Evolutionary conservation across 2,329 filamentous ascomycete species (phyloP), one percentile per base, ranked within the genome.

Genomic region (Xylariaceae sp.): DNA sequence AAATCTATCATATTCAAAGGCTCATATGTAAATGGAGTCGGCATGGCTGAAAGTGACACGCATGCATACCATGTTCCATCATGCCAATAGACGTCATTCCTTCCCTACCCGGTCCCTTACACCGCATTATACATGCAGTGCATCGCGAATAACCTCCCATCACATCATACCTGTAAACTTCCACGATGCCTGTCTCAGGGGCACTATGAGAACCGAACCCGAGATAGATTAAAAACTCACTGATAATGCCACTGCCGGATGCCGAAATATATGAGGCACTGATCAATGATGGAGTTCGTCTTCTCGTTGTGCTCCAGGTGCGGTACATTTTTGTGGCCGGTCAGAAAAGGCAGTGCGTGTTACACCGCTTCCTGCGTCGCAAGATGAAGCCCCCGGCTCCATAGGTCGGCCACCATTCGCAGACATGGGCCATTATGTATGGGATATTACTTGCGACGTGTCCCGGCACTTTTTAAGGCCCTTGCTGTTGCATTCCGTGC

Each of bases 51-150:
- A 28, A 28, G 22, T 28, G 22, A 28, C 22, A 28, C 4, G 22
- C 22, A 28, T 28, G 51, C 43, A 46, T 42, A 40, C 16, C 16
- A 22, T 45, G 53, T 31, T 44, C 38, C 9, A 39, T 41, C 34
- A 58, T 58, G 56, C 41, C 42, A 48, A 50, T 19, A 54, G 53
- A 58, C 56, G 56, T 58, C 56, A 58, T 56, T 45, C 28, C 40
- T 48, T 50, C 41, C n/a, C 51, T 48, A 56, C 36, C 43, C 41
- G 42, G 43, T 42, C 14, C 39, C 47, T 28, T 36, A 48, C 40
- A 39, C 36, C 11, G 16, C 36, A 10, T 36, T n/a, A 10, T 36
- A 36, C 14, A 17, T 39, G 16, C 36, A 39, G 36, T 39, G 16
- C 36, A 39, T 39, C 11, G 36, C 18, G 40, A 17, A 42, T 7